phyloP scores from a whole-genome alignment of 257 asterid genomes.

The Leonotis leonurus region DNA sequence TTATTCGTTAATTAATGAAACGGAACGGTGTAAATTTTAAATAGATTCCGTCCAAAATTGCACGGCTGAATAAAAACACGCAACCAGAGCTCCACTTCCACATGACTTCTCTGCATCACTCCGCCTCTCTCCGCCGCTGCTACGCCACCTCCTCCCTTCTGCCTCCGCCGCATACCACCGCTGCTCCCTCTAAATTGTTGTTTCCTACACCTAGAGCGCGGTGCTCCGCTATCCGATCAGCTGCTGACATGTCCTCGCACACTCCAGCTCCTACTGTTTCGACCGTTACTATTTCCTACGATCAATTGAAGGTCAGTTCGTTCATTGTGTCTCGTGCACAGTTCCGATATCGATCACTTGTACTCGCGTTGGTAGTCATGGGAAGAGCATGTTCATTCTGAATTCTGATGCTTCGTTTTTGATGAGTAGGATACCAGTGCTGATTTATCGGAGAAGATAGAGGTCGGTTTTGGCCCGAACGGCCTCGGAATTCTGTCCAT shows the following conservation, averaged over 20 bases:
- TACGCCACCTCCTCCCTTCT: background rate
- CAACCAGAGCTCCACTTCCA: background rate
- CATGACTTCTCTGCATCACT: slow-evolving; percentile 11
- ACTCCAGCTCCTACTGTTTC: slow-evolving; percentile 33
- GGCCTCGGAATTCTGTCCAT: slow-evolving; percentile 79
- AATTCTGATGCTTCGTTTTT: slow-evolving; percentile 14
- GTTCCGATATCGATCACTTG: background rate
- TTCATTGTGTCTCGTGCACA: background rate
- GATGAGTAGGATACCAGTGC: slow-evolving; percentile 47
- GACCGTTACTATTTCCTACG: slow-evolving; percentile 52
- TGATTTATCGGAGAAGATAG: slow-evolving; percentile 60
- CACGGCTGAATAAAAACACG: background rate
- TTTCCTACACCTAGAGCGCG: slow-evolving; percentile 14
- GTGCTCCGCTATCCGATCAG: slow-evolving; percentile 14
- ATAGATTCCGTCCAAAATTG: background rate
- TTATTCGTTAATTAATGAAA: too few species aligned
- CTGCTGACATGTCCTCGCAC: slow-evolving; percentile 25
- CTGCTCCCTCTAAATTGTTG: background rate
- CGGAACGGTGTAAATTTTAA: background rate
- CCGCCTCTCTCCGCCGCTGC: slow-evolving; percentile 6
- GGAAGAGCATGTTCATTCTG: background rate
- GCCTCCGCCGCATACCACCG: background rate
- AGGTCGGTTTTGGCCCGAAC: slow-evolving; percentile 77
- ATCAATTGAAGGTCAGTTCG: slow-evolving; percentile 40
- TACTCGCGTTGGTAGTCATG: background rate